These are phyloP conservation scores for Ogataea hybrid DNA, from an alignment of 1,139 yeast genomes.

Conservation along the genomic window DNA sequence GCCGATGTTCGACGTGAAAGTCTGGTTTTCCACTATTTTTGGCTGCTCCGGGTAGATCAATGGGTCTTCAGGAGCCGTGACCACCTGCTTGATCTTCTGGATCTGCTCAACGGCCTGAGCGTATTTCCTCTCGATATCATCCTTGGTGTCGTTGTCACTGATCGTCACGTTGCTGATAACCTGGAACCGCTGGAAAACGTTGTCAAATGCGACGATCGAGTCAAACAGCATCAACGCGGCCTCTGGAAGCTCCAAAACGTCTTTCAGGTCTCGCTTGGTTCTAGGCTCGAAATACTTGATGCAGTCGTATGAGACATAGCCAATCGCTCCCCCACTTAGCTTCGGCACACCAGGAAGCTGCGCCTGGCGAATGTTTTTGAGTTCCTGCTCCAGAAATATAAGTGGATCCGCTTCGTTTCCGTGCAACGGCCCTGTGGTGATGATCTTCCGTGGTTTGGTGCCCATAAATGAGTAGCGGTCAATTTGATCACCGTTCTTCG, in stretches of 20 bases:
- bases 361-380: slow-evolving; percentile 63
- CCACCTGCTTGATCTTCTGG: slow-evolving; percentile 49
- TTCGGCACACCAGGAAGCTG: slow-evolving; percentile 78
- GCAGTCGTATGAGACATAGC: slow-evolving; percentile 94
- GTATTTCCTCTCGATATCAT: slow-evolving; percentile 49
- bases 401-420: slow-evolving; percentile 77
- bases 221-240: slow-evolving; percentile 90
- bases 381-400: slow-evolving; percentile 66
- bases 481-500: slow-evolving; percentile 83
- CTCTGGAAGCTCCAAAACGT: slow-evolving; percentile 82
- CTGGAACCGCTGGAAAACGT: slow-evolving; percentile 90
- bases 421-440: slow-evolving; percentile 68
- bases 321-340: slow-evolving; percentile 94
- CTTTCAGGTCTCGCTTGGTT: slow-evolving; percentile 72
- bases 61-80: slow-evolving; percentile 43
- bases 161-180: slow-evolving; percentile 75
- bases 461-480: slow-evolving; percentile 93
- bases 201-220: slow-evolving; percentile 86
- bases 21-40: slow-evolving; percentile 61
- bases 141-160: slow-evolving; percentile 36
- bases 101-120: slow-evolving; percentile 56
- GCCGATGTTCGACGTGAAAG: slow-evolving; percentile 85
- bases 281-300: slow-evolving; percentile 93
- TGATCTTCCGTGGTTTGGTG: slow-evolving; percentile 72
- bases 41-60: slow-evolving; percentile 64